Evolutionary conservation across 495 filamentous ascomycete genomes (phyloP), one percentile per base, ranked within the genome.

Genomic region (Podospora pseudopauciseta): DNA sequence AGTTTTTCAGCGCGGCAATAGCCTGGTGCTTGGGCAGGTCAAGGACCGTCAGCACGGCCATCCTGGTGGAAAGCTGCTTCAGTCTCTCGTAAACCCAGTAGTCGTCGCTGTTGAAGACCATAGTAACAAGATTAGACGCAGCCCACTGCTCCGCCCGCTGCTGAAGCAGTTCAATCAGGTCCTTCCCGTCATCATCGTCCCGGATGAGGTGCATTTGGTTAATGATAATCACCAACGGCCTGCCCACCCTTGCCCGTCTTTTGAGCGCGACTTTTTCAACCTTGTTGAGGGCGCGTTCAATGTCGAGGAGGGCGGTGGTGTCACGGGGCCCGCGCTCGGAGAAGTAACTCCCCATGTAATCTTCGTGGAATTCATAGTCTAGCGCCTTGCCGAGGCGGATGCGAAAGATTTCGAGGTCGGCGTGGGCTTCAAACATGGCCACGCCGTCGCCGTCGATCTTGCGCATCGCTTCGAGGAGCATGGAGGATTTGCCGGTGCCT

Each of bases 1-100:
- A 96, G 62, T 86, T 89, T 62, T 80, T 81, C 23, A 99, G 81
- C 0, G 95, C 94, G 15, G 77, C 73, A 30, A 96, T 86, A 5
- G 95, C 94, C 72, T 90, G 85, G 2, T 78, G 74, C 74, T 92
- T 97, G 30, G 89, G 87, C 5, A 99, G 80, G 78, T 99, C 96
- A 2, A 82, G 77, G 26, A 99, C 86, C 2, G 92, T 86, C 26
- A 95, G 88, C 18, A 97, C 88, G 68, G 97, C 93, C 92, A 99
- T 93, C 16, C 95, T 87, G 18, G 92, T 95, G 5, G 92, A 90
- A 68, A 96, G 88, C 76, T 91, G 88, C 80, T 97, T 97, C 62
- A 99, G 77, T 23, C 92, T 85, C 76, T 99, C 95, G 73, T 97
- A 98, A 0, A 98, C 90, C 95, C 95, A 99, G 77, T 97, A 99